Evolutionary conservation across 2,329 filamentous ascomycete genomes (phyloP).

Genomic region (Zelopaecilomyces penicillatus): DNA sequence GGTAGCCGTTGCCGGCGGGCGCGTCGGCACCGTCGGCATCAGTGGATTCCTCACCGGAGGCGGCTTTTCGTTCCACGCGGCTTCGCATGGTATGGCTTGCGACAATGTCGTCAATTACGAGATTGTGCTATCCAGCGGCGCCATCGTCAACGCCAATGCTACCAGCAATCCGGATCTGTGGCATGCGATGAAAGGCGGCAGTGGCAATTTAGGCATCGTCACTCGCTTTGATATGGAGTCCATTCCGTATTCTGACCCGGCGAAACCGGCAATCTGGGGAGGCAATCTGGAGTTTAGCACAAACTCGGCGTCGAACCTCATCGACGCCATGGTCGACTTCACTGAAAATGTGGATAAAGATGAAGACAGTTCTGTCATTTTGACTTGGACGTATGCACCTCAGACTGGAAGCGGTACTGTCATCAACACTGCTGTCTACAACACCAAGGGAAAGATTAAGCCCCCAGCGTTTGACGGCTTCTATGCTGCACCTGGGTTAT

Average conservation of each 20-base stretch:
- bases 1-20: not conserved
- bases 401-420: not conserved
- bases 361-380: too few species aligned
- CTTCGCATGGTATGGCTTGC: constrained; percentile 24
- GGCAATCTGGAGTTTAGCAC: too few species aligned
- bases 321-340: too few species aligned
- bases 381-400: too few species aligned
- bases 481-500: too few species aligned
- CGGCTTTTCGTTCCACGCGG: constrained; percentile 19
- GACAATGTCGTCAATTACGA: constrained; percentile 35
- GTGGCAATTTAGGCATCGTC: constrained; percentile 35
- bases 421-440: too few species aligned
- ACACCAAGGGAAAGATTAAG: too few species aligned
- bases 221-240: constrained; percentile 20
- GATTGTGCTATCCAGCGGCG: constrained; percentile 35
- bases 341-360: too few species aligned
- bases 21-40: constrained; percentile 17
- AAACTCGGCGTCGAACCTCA: too few species aligned
- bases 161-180: constrained; percentile 34
- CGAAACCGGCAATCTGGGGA: too few species aligned
- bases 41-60: constrained; percentile 20
- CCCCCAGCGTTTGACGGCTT: too few species aligned
- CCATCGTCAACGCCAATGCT: constrained; percentile 33
- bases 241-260: not conserved
- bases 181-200: constrained; percentile 39